These are phyloP conservation scores for Zelopaecilomyces penicillatus DNA, from an alignment of 2,329 filamentous ascomycete species.

Conservation along the genomic window DNA sequence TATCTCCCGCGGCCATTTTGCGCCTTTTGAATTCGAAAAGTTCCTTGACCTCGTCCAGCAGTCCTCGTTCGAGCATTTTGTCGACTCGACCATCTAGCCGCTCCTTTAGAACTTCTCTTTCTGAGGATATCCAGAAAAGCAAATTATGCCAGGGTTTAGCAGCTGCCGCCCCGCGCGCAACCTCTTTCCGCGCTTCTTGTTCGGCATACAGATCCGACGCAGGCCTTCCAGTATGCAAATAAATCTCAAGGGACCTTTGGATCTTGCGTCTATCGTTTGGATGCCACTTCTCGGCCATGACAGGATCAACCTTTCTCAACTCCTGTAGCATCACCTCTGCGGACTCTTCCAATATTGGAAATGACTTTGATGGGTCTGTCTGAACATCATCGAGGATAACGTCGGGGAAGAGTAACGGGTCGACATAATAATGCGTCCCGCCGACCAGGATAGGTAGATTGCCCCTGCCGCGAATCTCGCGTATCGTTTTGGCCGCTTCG, in stretches of 20 bases:
- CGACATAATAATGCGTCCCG: slow-evolving; percentile 92
- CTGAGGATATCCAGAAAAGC: slow-evolving; percentile 81
- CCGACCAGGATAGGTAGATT: slow-evolving; percentile 86
- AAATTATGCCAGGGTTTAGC: slow-evolving; percentile 46
- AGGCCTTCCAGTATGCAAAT: slow-evolving; percentile 66
- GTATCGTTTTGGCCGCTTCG: slow-evolving; percentile 60
- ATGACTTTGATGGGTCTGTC: slow-evolving; percentile 31
- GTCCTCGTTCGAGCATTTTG: slow-evolving; percentile 62
- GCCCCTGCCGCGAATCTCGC: slow-evolving; percentile 68
- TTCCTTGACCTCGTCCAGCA: slow-evolving; percentile 40
- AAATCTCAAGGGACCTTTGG: slow-evolving; percentile 81
- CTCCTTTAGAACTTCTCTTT: slow-evolving; percentile 55
- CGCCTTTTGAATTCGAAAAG: slow-evolving; percentile 34
- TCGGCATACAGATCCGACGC: slow-evolving; percentile 84
- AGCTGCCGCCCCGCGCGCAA: slow-evolving; percentile 8
- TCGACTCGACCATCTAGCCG: slow-evolving; percentile 73
- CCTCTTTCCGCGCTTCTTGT: slow-evolving; percentile 44
- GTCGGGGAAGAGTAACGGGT: slow-evolving; percentile 70
- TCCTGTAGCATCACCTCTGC: slow-evolving; percentile 65
- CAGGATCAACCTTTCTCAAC: slow-evolving; percentile 72
- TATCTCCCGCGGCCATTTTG: slow-evolving; percentile 33
- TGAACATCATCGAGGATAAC: slow-evolving; percentile 43
- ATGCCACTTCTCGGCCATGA: slow-evolving; percentile 88
- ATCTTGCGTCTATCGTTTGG: slow-evolving; percentile 90
- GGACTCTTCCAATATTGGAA: slow-evolving; percentile 63